Evolutionary conservation across 768 basidiomycete species (phyloP).

Genomic region (Lactarius deliciosus): DNA sequence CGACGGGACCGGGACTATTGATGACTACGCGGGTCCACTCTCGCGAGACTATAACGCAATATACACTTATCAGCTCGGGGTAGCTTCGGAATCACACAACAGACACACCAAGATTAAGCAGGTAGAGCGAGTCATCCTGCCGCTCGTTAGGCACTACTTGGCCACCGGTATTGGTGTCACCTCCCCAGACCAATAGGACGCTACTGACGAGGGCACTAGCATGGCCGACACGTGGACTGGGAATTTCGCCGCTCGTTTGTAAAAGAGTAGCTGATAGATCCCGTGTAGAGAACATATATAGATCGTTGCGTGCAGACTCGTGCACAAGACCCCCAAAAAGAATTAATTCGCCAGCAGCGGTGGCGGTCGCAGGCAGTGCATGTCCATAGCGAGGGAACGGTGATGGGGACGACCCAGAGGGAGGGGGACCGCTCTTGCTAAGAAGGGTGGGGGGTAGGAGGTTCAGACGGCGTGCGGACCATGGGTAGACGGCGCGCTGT

Average conservation of each 20-base stretch:
- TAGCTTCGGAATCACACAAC: slow-evolving; percentile 6
- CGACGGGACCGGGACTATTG: slow-evolving; percentile 72
- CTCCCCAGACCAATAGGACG: slow-evolving; percentile 97
- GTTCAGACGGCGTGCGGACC: slow-evolving; percentile 73
- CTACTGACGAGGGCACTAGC: slow-evolving; percentile 94
- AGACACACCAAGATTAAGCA: slow-evolving; percentile 85
- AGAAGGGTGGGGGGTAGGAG: slow-evolving; percentile 67
- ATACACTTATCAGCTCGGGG: background rate
- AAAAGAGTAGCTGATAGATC: slow-evolving; percentile 78
- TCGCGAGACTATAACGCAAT: slow-evolving; percentile 61
- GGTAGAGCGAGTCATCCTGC: slow-evolving; percentile 91
- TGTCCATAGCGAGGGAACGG: slow-evolving; percentile 98
- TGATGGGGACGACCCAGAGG: slow-evolving; percentile 70
- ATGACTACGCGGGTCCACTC: slow-evolving; percentile 93
- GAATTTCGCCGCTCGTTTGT: slow-evolving; percentile 86
- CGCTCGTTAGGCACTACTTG: slow-evolving; percentile 61
- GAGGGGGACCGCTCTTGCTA: slow-evolving; percentile 59
- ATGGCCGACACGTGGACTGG: slow-evolving; percentile 92
- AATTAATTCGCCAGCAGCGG: slow-evolving; percentile 85
- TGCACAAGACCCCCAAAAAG: slow-evolving; percentile 96
- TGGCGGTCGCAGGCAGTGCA: slow-evolving; percentile 78
- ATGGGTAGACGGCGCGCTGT: slow-evolving; percentile 71
- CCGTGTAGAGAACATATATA: slow-evolving; percentile 84
- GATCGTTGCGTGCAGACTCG: slow-evolving; percentile 86
- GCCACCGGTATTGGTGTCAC: slow-evolving; percentile 85